These are phyloP conservation scores for Hypoxylon rubiginosum DNA, from an alignment of 2,329 filamentous ascomycete species.

Conservation along the genomic window DNA sequence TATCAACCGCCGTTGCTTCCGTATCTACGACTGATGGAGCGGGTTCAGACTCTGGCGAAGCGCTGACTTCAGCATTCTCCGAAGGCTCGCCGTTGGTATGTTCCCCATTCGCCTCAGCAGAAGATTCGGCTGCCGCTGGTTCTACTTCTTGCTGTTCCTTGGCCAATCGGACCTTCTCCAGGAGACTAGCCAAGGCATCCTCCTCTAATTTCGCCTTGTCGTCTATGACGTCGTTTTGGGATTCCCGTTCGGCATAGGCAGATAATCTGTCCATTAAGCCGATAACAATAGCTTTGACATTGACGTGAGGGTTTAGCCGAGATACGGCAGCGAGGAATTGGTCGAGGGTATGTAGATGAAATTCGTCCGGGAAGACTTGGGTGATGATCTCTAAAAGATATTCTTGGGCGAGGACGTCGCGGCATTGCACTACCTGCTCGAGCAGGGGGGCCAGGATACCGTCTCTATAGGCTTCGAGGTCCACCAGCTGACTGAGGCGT, in stretches of 20 bases:
- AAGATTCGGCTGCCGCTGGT: slow-evolving; percentile 47
- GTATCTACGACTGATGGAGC: slow-evolving; percentile 61
- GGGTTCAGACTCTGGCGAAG: slow-evolving; percentile 52
- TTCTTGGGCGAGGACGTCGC: slow-evolving; percentile 96
- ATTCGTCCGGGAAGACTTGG: slow-evolving; percentile 98
- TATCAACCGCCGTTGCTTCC: slow-evolving; percentile 64
- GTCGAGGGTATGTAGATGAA: slow-evolving; percentile 95
- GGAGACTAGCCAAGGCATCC: slow-evolving; percentile 81
- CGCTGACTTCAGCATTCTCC: slow-evolving; percentile 51
- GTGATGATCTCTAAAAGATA: slow-evolving; percentile 98
- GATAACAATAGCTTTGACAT: slow-evolving; percentile 98
- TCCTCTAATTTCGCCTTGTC: slow-evolving; percentile 84
- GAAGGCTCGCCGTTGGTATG: slow-evolving; percentile 53
- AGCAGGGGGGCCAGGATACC: slow-evolving; percentile 88
- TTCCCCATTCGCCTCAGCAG: slow-evolving; percentile 55
- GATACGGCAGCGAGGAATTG: slow-evolving; percentile 95
- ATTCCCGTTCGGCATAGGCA: slow-evolving; percentile 92
- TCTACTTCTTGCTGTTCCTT: slow-evolving; percentile 64
- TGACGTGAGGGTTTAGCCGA: slow-evolving; percentile 93
- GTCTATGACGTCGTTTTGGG: slow-evolving; percentile 76
- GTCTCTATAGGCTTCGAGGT: slow-evolving; percentile 93
- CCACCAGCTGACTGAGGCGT: slow-evolving; percentile 92
- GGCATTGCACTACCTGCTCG: slow-evolving; percentile 97
- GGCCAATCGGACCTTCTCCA: slow-evolving; percentile 81
- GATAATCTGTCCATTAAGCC: slow-evolving; percentile 97